Conservation (phyloP, 768 basidiomycete genomes). For the Megacollybia marginata region DNA sequence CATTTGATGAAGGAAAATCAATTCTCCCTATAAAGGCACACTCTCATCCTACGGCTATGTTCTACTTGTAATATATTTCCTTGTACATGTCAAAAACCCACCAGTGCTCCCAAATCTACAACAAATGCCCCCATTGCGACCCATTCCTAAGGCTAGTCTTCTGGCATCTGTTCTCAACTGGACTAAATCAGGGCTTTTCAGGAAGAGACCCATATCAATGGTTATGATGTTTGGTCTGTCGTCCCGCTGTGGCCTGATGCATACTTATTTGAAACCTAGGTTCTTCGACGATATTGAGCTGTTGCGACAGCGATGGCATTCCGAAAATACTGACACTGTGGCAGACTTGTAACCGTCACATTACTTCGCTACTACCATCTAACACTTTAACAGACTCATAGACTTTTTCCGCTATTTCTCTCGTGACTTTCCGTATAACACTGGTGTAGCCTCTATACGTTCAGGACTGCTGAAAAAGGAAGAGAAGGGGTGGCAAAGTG, state of each 20-base stretch:
- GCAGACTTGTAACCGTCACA: slow-evolving; percentile 74
- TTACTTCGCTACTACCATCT: slow-evolving; percentile 6
- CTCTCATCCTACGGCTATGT: slow-evolving; percentile 97
- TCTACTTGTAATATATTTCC: slow-evolving; percentile 94
- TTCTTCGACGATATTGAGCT: slow-evolving; percentile 98
- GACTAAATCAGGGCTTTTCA: slow-evolving; percentile 18
- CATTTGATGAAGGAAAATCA: slow-evolving; percentile 70
- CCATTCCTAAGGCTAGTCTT: slow-evolving; percentile 62
- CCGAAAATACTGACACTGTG: slow-evolving; percentile 86
- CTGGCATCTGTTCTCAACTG: background rate
- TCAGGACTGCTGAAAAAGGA: slow-evolving; percentile 87
- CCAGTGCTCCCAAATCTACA: slow-evolving; percentile 95
- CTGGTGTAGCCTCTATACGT: slow-evolving; percentile 86
- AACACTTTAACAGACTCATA: slow-evolving; percentile 55
- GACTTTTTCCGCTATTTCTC: slow-evolving; percentile 98
- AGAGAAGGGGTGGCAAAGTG: slow-evolving; percentile 90
- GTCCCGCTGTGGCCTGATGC: slow-evolving; percentile 5
- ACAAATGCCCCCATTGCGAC: slow-evolving; percentile 86
- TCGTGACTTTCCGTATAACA: slow-evolving; percentile 88
- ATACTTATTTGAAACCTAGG: slow-evolving; percentile 33
- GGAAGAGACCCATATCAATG: slow-evolving; percentile 78
- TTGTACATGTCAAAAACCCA: slow-evolving; percentile 96
- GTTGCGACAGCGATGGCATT: slow-evolving; percentile 86
- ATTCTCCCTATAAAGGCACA: slow-evolving; percentile 96
- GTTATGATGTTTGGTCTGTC: slow-evolving; percentile 72